Conservation (phyloP, 352 stramenopile genomes). For the Thalassiosira hispida region DNA sequence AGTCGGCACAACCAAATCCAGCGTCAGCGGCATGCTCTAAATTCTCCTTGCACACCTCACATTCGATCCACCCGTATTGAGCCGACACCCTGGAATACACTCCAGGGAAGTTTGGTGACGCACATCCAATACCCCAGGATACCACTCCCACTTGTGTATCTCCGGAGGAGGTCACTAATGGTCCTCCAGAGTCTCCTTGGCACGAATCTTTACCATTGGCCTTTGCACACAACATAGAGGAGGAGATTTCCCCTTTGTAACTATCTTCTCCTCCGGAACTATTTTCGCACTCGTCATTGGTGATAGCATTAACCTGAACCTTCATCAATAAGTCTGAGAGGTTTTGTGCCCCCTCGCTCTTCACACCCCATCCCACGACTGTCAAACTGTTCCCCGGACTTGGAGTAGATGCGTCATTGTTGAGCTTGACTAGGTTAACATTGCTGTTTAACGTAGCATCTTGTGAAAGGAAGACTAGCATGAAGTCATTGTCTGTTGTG, state of each 20-base stretch:
- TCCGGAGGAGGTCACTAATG: slow-evolving; percentile 33
- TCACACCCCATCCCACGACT: slow-evolving; percentile 64
- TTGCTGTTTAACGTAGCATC: slow-evolving; percentile 8
- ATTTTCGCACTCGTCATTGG: slow-evolving; percentile 61
- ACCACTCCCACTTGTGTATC: slow-evolving; percentile 72
- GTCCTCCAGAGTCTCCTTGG: slow-evolving; percentile 61
- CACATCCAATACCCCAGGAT: slow-evolving; percentile 71
- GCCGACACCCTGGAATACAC: slow-evolving; percentile 36
- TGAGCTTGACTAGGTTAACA: slow-evolving; percentile 38
- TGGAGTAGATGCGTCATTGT: slow-evolving; percentile 4
- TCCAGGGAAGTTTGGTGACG: slow-evolving; percentile 27
- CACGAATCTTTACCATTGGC: slow-evolving; percentile 42
- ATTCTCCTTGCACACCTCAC: slow-evolving; percentile 20
- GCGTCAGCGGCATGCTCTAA: slow-evolving; percentile 3
- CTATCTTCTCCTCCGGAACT: slow-evolving; percentile 29
- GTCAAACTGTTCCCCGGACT: slow-evolving; percentile 20
- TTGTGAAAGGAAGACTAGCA: slow-evolving; percentile 37
- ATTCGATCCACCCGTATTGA: slow-evolving; percentile 30
- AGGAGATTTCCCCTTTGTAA: slow-evolving; percentile 58
- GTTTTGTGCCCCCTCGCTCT: not conserved
- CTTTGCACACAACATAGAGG: slow-evolving; percentile 65
- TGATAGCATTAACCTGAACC: slow-evolving; percentile 52
- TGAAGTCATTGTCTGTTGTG: slow-evolving; percentile 58
- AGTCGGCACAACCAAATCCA: slow-evolving; percentile 8
- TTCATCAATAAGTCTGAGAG: slow-evolving; percentile 41